Evolutionary conservation across 768 basidiomycete genomes (phyloP).

Genomic region (Termitomyces sp.): DNA sequence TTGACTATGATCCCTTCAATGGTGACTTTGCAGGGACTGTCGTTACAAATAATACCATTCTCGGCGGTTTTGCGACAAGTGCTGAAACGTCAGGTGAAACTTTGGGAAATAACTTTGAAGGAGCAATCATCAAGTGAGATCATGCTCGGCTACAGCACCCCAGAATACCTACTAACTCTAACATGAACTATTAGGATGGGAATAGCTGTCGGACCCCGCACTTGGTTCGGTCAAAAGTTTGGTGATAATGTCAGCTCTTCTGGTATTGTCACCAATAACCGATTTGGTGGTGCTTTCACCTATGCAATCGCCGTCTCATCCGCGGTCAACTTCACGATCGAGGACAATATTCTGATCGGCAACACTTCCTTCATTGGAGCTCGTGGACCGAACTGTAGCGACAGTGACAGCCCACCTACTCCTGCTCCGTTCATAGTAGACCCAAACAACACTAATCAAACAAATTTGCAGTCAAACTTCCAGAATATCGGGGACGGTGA

Average conservation of each 20-base stretch:
- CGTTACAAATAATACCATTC: constrained; percentile 60
- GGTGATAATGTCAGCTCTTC: constrained; percentile 45
- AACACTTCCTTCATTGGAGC: constrained; percentile 75
- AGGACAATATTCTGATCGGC: constrained; percentile 53
- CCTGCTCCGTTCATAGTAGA: constrained; percentile 60
- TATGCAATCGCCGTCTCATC: constrained; percentile 67
- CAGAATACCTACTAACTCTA: background rate
- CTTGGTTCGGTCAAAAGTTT: constrained; percentile 64
- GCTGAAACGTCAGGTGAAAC: constrained; percentile 29
- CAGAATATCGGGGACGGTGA: constrained; percentile 45
- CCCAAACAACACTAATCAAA: constrained; percentile 30
- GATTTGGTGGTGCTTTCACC: constrained; percentile 62
- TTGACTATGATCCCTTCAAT: constrained; percentile 62
- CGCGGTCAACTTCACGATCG: constrained; percentile 60
- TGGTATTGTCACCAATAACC: constrained; percentile 53
- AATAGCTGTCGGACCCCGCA: constrained; percentile 73
- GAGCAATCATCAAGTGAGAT: constrained; percentile 68
- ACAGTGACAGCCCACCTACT: constrained; percentile 39
- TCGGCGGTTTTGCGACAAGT: constrained; percentile 63
- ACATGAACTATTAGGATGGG: constrained; percentile 56
- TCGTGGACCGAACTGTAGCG: constrained; percentile 59
- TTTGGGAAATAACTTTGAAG: constrained; percentile 50
- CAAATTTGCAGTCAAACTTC: constrained; percentile 50
- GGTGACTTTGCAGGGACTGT: constrained; percentile 63
- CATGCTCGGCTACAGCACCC: background rate